Evolutionary conservation across 106 monocot species (phyloP).

Genomic region (Dendrobium nobile): DNA sequence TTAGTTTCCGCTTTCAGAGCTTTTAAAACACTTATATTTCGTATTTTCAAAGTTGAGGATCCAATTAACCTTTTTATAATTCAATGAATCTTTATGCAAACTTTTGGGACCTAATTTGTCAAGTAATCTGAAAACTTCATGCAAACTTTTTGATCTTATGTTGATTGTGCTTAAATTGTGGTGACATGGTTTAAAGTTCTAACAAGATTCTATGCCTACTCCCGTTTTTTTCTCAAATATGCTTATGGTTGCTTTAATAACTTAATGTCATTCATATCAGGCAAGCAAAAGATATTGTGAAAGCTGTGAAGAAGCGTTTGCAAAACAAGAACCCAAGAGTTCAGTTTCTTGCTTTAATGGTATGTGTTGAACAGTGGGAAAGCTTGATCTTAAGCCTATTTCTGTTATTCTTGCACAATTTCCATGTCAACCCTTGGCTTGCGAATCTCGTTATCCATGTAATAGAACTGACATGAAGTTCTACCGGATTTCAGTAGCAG

Average conservation of each 20-base stretch:
- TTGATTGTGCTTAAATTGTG: slow-evolving; percentile 1
- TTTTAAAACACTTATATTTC: no score
- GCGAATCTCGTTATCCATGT: neutral
- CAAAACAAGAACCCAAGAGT: slow-evolving; percentile 64
- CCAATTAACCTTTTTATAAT: neutral
- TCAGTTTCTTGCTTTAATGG: slow-evolving; percentile 79
- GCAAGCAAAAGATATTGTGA: slow-evolving; percentile 80
- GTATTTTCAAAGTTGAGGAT: neutral
- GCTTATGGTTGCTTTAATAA: neutral
- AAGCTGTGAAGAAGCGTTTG: slow-evolving; percentile 77
- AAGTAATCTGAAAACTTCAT: neutral
- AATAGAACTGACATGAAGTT: neutral
- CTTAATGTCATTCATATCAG: slow-evolving; percentile 20
- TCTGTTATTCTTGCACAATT: neutral
- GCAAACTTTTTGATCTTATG: neutral
- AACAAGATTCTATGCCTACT: neutral
- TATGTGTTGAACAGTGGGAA: slow-evolving; percentile 30
- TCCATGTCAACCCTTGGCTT: neutral
- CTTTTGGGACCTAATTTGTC: neutral
- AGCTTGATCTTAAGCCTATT: neutral
- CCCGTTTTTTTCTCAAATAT: neutral
- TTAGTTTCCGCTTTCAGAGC: neutral
- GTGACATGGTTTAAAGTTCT: neutral
- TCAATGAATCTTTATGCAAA: neutral
- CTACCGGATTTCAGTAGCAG: slow-evolving; percentile 2